Base-by-base conservation (phyloP, 2,329 filamentous ascomycete genomes). In the Hymenoscyphus occultus region DNA sequence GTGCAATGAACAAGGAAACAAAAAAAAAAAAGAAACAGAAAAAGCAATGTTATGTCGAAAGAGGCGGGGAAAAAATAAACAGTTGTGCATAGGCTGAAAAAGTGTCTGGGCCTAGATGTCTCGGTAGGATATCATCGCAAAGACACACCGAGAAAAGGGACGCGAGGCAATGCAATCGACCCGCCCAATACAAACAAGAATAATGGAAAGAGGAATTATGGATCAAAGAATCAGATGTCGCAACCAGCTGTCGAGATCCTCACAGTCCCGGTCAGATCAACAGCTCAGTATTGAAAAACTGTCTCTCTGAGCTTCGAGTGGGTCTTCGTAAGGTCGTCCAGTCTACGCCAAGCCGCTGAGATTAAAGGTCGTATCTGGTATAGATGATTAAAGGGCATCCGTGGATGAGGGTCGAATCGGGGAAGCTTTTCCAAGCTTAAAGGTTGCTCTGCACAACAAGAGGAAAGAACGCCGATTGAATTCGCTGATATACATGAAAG, bases 241-340 rank as follows among this genome's bases (percentile, higher is more conserved):
- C 64, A 70, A 67, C 70, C 65, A 69, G 68, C 64, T 67, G 67
- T 68, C 64, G 59, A 59, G 61, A 65, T 65, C 67, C 60, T 71
- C 59, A 65, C 60, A 63, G n/a, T 57, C 64, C 61, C 54, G 68
- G 70, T 71, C 65, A 62, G 56, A 61, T 56, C 62, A 69, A 64
- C 61, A 67, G 51, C 68, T 64, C 74, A 71, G 71, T 74, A 76
- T 73, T 72, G 69, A 71, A 70, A 62, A 69, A 62, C 69, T 72
- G 67, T 69, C 71, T 71, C 68, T 70, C 67, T 74, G 75, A 74
- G 74, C 73, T 73, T 75, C 76, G 77, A 72, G 71, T 76, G 60
- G 71, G 73, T 71, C 76, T 75, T 81, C 79, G 76, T 81, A 77
- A 81, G 78, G 78, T 82, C 80, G 78, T 81, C 77, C 77, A 78